These are phyloP conservation scores for Chlorella sorokiniana DNA, from an alignment of 139 green algal genomes.

Conservation along the genomic window DNA sequence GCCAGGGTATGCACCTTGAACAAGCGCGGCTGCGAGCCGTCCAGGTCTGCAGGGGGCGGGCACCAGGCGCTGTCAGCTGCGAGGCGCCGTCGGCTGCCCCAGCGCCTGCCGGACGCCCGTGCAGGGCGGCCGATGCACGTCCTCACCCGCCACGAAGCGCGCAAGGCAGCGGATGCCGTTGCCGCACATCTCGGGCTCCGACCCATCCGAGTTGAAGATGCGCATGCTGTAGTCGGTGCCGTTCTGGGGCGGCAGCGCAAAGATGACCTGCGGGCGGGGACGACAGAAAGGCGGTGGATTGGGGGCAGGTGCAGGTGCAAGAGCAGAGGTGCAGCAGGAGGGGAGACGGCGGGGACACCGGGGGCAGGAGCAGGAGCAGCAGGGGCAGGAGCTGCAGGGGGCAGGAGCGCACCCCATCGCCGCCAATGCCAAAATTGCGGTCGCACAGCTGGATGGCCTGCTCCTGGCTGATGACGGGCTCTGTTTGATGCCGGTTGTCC, in stretches of 20 bases:
- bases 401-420: slow-evolving; percentile 82
- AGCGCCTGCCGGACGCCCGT: not conserved
- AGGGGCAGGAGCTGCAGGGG: not conserved
- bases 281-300: not conserved
- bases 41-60: slow-evolving; percentile 27
- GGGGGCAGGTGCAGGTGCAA: slow-evolving; percentile 51
- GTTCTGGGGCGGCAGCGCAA: slow-evolving; percentile 77
- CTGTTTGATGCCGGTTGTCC: slow-evolving; percentile 84
- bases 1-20: slow-evolving; percentile 93
- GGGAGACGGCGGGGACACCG: not conserved
- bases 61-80: not conserved
- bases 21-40: slow-evolving; percentile 35
- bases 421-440: slow-evolving; percentile 96
- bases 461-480: slow-evolving; percentile 78
- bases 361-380: not conserved
- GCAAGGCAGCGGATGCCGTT: slow-evolving; percentile 98
- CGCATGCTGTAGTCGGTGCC: slow-evolving; percentile 93
- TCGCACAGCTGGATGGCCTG: slow-evolving; percentile 90
- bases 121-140: not conserved
- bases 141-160: slow-evolving; percentile 79
- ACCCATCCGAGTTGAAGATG: slow-evolving; percentile 98
- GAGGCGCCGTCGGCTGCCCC: not conserved
- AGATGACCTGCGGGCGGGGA: slow-evolving; percentile 44
- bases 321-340: not conserved
- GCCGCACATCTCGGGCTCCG: slow-evolving; percentile 99